Evolutionary conservation across 495 filamentous ascomycete genomes (phyloP), one percentile per base, ranked within the genome.

Genomic region (Friedmanniomyces simplex): DNA sequence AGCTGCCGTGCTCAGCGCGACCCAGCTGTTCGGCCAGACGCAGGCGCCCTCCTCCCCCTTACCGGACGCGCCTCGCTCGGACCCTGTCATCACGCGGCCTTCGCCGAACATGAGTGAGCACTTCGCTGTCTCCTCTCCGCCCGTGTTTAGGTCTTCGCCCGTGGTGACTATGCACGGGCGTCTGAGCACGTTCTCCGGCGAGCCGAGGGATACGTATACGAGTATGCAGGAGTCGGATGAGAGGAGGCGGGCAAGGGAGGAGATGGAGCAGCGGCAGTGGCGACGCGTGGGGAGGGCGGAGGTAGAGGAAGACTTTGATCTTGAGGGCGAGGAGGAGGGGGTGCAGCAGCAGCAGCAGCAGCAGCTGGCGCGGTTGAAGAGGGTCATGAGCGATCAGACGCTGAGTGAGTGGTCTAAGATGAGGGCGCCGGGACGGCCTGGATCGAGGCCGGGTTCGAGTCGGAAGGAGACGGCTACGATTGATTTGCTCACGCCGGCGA

Each of bases 11-110:
- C 66, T 75, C 62, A 64, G 62, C 43, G 60, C 73, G 42, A 73
- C 66, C 4, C 73, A 75, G 57, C 59, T 66, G 36, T 75, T 75
- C 57, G 64, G 70, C 21, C 59, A 65, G 16, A 75, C 73, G 14
- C 73, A 74, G 51, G 70, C 66, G 4, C 57, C 64, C 28, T 72
- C 73, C 1, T 73, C 73, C 21, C 70, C 69, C 11, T 12, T 69
- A 3, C 62, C 65, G 10, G 63, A 65, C 24, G 70, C 39, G 13
- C 42, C 63, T 2, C 61, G 55, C 28, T 71, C 69, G 14, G 71
- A 74, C 60, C 64, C 67, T 24, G 50, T 71, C n/a, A 64, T 69
- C 32, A 65, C 71, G 30, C 66, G 71, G 4, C 73, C 73, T 14
- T 74, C 72, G 14, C 73, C 73, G 4, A 67, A 72, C 48, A 61